phyloP scores from a whole-genome alignment of 768 basidiomycete species.

The Calocera viscosa region DNA sequence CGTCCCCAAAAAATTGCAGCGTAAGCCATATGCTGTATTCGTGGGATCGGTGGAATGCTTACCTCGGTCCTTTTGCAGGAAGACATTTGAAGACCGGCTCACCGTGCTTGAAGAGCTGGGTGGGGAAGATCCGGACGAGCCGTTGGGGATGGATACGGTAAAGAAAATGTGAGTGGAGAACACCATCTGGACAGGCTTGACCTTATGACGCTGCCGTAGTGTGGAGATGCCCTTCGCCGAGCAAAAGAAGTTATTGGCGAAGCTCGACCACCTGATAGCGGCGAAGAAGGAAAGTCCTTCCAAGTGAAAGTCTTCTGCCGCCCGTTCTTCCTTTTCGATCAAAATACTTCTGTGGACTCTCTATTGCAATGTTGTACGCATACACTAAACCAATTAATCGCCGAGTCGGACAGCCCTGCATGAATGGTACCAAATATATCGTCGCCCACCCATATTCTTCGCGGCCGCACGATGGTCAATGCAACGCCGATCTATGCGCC shows the following conservation, averaged over 20 bases:
- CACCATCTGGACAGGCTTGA: neutral
- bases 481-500: neutral
- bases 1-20: neutral
- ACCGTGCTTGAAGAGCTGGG: neutral
- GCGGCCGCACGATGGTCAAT: too few relatives aligned
- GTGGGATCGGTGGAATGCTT: neutral
- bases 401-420: too few relatives aligned
- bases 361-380: neutral
- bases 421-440: too few relatives aligned
- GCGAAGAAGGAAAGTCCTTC: constrained; percentile 1
- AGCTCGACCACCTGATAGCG: neutral
- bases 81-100: neutral
- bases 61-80: neutral
- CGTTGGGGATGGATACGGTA: constrained; percentile 1
- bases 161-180: neutral
- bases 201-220: neutral
- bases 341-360: neutral
- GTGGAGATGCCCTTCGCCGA: neutral
- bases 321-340: neutral
- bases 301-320: neutral
- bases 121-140: constrained; percentile 1
- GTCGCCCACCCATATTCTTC: too few relatives aligned
- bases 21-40: neutral
- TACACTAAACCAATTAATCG: too few relatives aligned
- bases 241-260: neutral